Base-by-base conservation (phyloP, 164 flowering plant genomes). In the Chimonanthus salicifolius region DNA sequence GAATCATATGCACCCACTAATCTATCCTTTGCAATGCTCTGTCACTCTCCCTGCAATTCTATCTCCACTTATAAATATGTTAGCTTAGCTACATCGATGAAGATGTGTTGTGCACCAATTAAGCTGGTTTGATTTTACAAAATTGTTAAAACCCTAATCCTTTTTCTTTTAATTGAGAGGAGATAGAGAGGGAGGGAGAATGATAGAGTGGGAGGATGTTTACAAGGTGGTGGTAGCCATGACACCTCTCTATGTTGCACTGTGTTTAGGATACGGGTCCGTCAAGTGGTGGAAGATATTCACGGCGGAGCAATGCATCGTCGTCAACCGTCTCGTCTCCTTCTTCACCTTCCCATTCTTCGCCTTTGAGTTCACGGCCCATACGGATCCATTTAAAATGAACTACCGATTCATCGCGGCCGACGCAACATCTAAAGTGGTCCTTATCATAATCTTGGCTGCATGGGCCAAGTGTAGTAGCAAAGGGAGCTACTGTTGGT, bases 271-370 rank as follows among this genome's bases (percentile, higher is more conserved):
- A 15, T 88, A 82, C 73, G 87, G 83, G 21, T 85, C 87, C 0
- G 87, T 88, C 46, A 82, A 64, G 21, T 88, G 90, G 90, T 87
- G 90, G 88, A 75, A 74, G 64, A 72, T 88, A 16, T 89, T 91
- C 77, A 85, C 82, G 2, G 77, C 78, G 0, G 94, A 88, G 1
- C 91, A 91, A 68, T 83, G 90, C 51, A 83, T 79, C 0, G 90
- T 88, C 16, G 78, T 91, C 6, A 88, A 87, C 80, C 83, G 83
- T 2, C 73, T 91, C 2, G 90, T 85, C 7, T 85, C 90, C 69
- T 88, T 33, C 33, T 90, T 92, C 82, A 92, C 90, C 6, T 80
- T 90, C 33, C 94, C 97, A 13, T 80, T 90, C 70, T 90, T 89
- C 85, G 83, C 85, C 51, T 84, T 92, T 65, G 84, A 88, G 58